Evolutionary conservation across 108 stramenopile species (phyloP).

Genomic region (Tribonema minus): DNA sequence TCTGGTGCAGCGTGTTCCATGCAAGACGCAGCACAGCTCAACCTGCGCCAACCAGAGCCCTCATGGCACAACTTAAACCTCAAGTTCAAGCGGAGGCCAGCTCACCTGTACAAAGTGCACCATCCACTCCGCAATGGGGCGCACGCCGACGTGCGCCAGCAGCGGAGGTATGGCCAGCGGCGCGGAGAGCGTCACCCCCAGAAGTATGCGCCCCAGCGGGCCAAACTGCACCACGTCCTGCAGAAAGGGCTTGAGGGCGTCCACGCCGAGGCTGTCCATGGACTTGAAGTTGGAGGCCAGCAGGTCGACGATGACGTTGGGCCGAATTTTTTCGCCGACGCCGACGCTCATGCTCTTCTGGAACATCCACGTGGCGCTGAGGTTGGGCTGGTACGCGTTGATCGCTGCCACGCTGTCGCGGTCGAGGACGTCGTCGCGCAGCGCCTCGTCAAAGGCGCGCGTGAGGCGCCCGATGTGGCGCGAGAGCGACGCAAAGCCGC

Average conservation of each 20-base stretch:
- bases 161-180: conserved; percentile 38
- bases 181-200: conserved; percentile 25
- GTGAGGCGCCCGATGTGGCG: conserved; percentile 76
- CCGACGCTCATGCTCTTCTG: conserved; percentile 86
- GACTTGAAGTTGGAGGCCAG: conserved; percentile 71
- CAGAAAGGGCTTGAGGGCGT: conserved; percentile 49
- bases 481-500: conserved; percentile 87
- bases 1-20: no score
- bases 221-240: conserved; percentile 88
- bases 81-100: no score
- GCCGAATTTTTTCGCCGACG: conserved; percentile 66
- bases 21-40: no score
- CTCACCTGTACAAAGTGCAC: conserved; percentile 10
- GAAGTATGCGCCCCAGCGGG: conserved; percentile 56
- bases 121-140: conserved; percentile 27
- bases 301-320: conserved; percentile 78
- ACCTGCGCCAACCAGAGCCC: no score
- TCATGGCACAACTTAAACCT: no score
- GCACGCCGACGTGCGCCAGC: conserved; percentile 20
- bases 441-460: conserved; percentile 63
- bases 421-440: conserved; percentile 69
- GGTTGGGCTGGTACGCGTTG: conserved; percentile 85
- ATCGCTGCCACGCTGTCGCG: conserved; percentile 76
- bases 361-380: conserved; percentile 93
- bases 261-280: conserved; percentile 41